phyloP scores from a whole-genome alignment of 768 basidiomycete species.

The Ramaria sp. region DNA sequence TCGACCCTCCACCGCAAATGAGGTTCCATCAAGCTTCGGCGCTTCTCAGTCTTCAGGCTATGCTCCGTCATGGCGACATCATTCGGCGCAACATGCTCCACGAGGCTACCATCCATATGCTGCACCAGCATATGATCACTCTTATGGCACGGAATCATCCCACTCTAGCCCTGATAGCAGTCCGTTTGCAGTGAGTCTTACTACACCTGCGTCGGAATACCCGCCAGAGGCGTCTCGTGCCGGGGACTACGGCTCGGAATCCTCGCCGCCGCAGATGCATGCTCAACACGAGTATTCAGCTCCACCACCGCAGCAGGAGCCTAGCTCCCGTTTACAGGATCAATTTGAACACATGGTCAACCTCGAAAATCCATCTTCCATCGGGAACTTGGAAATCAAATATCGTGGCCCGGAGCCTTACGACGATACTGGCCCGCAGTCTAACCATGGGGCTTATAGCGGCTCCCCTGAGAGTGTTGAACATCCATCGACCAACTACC shows the following conservation, averaged over 20 bases:
- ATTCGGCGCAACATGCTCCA: neutral
- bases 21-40: neutral
- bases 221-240: neutral
- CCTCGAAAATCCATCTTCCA: too few species aligned
- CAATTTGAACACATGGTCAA: neutral
- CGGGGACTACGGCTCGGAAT: neutral
- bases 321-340: neutral
- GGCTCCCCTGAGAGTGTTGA: neutral
- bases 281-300: neutral
- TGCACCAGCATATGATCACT: conserved; percentile 14
- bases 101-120: conserved; percentile 26
- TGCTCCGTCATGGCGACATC: neutral
- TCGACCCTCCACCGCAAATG: neutral
- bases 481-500: too few species aligned
- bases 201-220: neutral
- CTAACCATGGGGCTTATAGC: neutral
- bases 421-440: neutral
- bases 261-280: neutral
- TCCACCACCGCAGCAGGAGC: neutral
- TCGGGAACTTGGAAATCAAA: too few species aligned
- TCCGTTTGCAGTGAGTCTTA: neutral
- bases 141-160: conserved; percentile 16
- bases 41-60: neutral
- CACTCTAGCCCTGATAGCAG: conserved; percentile 21
- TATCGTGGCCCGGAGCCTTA: neutral